Percentiles rank a stretch among this genome's conserved stretches.
phyloP scores from a whole-genome alignment of 805 yeast species.

The Schwanniomyces pseudopolymorphus region DNA sequence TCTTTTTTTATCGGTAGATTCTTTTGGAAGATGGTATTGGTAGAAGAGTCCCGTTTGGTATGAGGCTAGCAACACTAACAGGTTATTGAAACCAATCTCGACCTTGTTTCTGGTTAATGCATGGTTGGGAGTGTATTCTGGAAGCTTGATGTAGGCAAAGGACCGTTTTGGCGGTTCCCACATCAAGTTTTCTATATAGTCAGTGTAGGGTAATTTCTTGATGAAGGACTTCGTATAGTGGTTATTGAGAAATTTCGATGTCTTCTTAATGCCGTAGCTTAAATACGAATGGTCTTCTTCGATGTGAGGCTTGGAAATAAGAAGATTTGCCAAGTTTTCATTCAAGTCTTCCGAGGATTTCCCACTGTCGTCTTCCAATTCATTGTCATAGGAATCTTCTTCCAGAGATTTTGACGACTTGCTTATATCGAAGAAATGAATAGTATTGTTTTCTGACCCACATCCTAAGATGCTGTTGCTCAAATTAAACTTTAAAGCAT shows the following conservation, averaged over 20 bases:
- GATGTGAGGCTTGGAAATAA: constrained; percentile 24
- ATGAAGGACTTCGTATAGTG: constrained; percentile 37
- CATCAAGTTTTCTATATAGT: constrained; percentile 39
- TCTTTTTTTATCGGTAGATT: constrained; percentile 20
- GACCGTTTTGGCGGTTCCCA: constrained; percentile 45
- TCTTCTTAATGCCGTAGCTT: constrained; percentile 8
- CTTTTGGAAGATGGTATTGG: constrained; percentile 35
- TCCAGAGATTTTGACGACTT: constrained; percentile 8
- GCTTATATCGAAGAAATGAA: constrained; percentile 36
- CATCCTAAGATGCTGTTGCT: constrained; percentile 37
- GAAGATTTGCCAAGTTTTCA: constrained; percentile 40
- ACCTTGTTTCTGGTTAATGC: constrained; percentile 16
- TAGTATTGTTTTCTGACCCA: constrained; percentile 40
- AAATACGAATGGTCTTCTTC: constrained; percentile 8
- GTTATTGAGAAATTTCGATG: constrained; percentile 27
- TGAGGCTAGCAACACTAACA: constrained; percentile 34
- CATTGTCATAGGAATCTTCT: constrained; percentile 17
- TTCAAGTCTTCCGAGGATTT: constrained; percentile 40
- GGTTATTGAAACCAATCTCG: constrained; percentile 39
- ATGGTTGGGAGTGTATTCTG: constrained; percentile 24
- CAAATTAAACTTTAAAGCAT: constrained; percentile 32
- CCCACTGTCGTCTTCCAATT: constrained; percentile 17
- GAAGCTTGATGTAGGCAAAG: constrained; percentile 40
- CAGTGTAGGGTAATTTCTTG: constrained; percentile 39
- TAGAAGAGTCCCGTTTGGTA: constrained; percentile 38